Evolutionary conservation across 108 stramenopile species (phyloP).

Genomic region (Pseudonitzschia delicatissima): DNA sequence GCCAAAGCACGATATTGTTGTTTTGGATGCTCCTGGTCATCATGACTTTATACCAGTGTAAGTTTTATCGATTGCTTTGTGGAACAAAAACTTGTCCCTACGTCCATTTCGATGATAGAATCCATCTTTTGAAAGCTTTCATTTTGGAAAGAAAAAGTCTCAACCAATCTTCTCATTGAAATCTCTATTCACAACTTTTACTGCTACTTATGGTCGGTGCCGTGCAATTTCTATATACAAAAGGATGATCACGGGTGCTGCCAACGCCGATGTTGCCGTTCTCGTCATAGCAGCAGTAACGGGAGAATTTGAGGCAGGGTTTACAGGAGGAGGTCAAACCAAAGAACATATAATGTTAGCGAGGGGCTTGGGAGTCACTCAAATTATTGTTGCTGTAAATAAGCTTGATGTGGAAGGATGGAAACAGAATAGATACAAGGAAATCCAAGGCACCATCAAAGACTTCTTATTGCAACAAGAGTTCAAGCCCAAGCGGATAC

Average conservation of each 20-base stretch:
- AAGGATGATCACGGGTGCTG: constrained; percentile 97
- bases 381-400: constrained; percentile 95
- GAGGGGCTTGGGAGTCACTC: constrained; percentile 93
- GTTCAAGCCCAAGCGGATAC: constrained; percentile 71
- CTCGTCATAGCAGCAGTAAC: constrained; percentile 87
- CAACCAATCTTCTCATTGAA: too few species aligned
- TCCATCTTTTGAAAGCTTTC: too few species aligned
- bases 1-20: constrained; percentile 87
- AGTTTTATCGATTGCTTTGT: neutral
- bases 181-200: too few species aligned
- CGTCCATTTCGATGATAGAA: too few species aligned
- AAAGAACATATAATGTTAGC: constrained; percentile 95
- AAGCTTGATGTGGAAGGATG: constrained; percentile 96
- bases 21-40: constrained; percentile 98
- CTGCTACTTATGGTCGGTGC: too few species aligned
- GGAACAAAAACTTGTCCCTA: too few species aligned
- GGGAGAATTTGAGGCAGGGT: constrained; percentile 92
- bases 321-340: constrained; percentile 90
- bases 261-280: constrained; percentile 94
- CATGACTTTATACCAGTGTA: constrained; percentile 87
- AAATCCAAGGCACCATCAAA: constrained; percentile 70
- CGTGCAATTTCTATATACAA: too few species aligned
- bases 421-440: constrained; percentile 84
- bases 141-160: too few species aligned
- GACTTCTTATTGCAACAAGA: constrained; percentile 65